phyloP scores from a whole-genome alignment of 1,139 yeast genomes.

The Entelexis paramagnoliae region DNA sequence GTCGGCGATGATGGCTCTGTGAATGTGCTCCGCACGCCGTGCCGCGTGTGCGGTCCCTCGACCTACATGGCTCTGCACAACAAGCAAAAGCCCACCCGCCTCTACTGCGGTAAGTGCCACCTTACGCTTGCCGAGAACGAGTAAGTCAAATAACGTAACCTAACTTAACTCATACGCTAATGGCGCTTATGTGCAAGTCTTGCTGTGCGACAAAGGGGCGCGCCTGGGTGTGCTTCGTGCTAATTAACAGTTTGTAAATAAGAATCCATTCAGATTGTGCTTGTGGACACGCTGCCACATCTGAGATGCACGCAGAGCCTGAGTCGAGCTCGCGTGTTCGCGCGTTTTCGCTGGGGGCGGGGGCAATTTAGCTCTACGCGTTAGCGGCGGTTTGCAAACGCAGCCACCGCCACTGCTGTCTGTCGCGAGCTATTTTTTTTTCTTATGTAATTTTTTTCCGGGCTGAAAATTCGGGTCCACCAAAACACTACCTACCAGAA shows the following conservation, averaged over 20 bases:
- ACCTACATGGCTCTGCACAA: constrained; percentile 89
- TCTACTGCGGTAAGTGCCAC: constrained; percentile 99
- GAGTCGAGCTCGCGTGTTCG: no score
- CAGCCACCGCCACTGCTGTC: neutral
- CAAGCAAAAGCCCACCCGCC: constrained; percentile 90
- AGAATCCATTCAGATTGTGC: neutral
- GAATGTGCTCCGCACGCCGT: constrained; percentile 98
- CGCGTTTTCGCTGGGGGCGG: no score
- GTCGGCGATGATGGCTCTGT: constrained; percentile 98
- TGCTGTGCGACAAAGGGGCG: neutral
- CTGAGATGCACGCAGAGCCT: no score
- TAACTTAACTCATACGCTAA: constrained; percentile 8
- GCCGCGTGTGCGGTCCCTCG: constrained; percentile 98
- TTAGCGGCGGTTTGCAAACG: neutral
- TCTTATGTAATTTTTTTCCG: constrained; percentile 9
- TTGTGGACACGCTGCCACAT: no score
- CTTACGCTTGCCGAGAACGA: constrained; percentile 40
- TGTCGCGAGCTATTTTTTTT: neutral
- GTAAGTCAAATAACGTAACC: constrained; percentile 10
- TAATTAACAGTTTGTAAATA: neutral
- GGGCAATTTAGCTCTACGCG: neutral
- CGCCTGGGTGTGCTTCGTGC: neutral
- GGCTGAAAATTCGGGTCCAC: neutral
- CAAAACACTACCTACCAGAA: neutral
- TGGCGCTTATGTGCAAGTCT: constrained; percentile 1